Base-by-base conservation (phyloP, 1,139 yeast genomes). In the Candida anutae region DNA sequence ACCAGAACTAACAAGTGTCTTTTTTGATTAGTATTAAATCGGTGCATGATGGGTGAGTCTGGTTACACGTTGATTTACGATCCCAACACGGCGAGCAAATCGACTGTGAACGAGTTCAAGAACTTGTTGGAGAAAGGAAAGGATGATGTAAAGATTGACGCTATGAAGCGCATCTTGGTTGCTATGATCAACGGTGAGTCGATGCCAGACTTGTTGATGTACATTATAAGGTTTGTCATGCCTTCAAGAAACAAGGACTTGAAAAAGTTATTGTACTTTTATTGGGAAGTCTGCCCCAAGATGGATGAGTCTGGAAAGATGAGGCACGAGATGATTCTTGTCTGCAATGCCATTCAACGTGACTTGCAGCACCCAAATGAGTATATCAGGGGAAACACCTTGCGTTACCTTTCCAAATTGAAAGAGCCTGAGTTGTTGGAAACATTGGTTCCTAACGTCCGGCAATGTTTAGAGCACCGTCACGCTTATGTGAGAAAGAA, bases 251-350 rank as follows among this genome's bases (percentile, higher is more conserved):
- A 79, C 59, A 93, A 90, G 60, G 84, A 80, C 46, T 73, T 93
- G 58, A 93, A 93, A 67, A 90, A 88, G 57, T 68, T 93, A 49
- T 66, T 93, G 42, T 93, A 90, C 50, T 85, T 87, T 50, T 93
- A 93, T 64, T 93, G 98, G 98, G 99, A 93, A 57, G 85, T 88
- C 32, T 93, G 95, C 52, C 94, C 96, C 31, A 93, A 93, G 59
- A 67, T 79, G 44, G 94, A 85, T 45, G 68, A 73, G 26, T 79
- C 80, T 29, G 98, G 98, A 5, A 84, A 84, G 53, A 74, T 93
- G 68, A 84, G 87, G 62, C 97, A 88, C 56, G 99, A 93, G 60
- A 90, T 93, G 97, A 90, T 93, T 59, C 74, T 93, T 42, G 98
- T 90, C 28, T 90, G 97, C 63, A 93, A 93, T 54, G 96, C 97